A percentile compares a stretch with the other conserved stretches of the same genome.
phyloP scores from a whole-genome alignment of 768 basidiomycete genomes.

The Xerocomellus chrysenteron region DNA sequence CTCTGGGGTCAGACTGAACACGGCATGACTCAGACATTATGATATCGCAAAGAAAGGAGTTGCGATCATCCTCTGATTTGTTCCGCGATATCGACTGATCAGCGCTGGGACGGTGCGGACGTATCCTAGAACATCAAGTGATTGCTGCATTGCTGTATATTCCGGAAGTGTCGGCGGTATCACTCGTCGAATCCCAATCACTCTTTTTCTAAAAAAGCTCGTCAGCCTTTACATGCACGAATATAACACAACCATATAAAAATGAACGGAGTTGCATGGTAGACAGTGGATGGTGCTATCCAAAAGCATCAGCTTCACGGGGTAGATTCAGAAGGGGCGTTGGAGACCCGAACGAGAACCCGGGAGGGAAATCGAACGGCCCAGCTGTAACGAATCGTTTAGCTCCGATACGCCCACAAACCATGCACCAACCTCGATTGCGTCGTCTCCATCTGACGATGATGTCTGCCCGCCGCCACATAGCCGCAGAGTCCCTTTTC shows the following conservation, averaged over 20 bases:
- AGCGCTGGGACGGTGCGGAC: neutral
- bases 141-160: neutral
- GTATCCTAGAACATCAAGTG: neutral
- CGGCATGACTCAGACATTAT: too few species aligned
- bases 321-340: neutral
- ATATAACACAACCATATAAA: too few species aligned
- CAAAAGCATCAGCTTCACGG: neutral
- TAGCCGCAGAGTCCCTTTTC: constrained; percentile 2
- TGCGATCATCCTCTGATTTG: neutral
- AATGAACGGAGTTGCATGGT: neutral
- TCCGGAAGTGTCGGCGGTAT: neutral
- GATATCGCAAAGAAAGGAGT: neutral
- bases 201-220: neutral
- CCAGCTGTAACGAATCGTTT: constrained; percentile 1
- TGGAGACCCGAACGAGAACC: neutral
- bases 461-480: constrained; percentile 14
- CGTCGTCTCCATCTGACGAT: constrained; percentile 15
- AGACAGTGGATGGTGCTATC: too few species aligned
- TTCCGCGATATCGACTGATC: neutral
- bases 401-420: neutral
- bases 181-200: neutral
- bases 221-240: neutral
- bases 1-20: too few species aligned
- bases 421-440: constrained; percentile 6
- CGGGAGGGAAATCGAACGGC: constrained; percentile 11